Base-by-base conservation (phyloP, 768 basidiomycete species). In the Daedaleopsis nitida region DNA sequence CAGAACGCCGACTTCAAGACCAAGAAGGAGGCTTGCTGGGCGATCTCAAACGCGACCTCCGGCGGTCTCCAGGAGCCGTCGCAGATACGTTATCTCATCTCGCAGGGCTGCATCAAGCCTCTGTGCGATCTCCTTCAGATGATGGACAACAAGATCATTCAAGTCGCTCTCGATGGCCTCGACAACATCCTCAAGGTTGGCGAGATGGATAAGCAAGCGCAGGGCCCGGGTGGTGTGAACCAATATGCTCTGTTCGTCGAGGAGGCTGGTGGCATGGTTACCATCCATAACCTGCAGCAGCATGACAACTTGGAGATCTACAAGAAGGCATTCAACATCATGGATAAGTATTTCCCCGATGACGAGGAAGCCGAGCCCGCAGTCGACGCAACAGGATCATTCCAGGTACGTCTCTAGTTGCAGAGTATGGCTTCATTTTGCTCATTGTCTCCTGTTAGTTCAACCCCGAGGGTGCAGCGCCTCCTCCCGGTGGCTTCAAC, bases 81-180 rank as follows among this genome's bases (percentile, higher is more conserved):
- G 32, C 96, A 98, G 74, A 99, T 99, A 69, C 91, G 97, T 55
- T 99, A 98, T 78, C 91, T 99, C 60, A 97, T 99, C 57, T 83
- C 87, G 23, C 97, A 98, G 75, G 97, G 97, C 35, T 97, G 95
- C 80, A 98, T 99, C 79, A 98, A 98, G 77, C 97, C 97, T 16
- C 82, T 99, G 32, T 99, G 97, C 73, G 97, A 99, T 70, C 80
- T 99, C 54, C 83, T 99, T 60, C 89, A 87, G 27, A 96, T 95
- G 84, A 96, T 98, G 94, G 97, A 99, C 78, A 98, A 98, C 85
- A 99, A 99, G 81, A 97, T 98, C 68, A 99, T 99, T 68, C 91
- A 94, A 76, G 96, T 98, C 43, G 96, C 96, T 19, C 86, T 99
- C 49, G 97, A 99, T 73, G 97, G 97, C 56, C 82, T 99, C 52